Base-by-base conservation (phyloP, 1,284 basidiomycete genomes). In the Cryptococcus jaspeensis region DNA sequence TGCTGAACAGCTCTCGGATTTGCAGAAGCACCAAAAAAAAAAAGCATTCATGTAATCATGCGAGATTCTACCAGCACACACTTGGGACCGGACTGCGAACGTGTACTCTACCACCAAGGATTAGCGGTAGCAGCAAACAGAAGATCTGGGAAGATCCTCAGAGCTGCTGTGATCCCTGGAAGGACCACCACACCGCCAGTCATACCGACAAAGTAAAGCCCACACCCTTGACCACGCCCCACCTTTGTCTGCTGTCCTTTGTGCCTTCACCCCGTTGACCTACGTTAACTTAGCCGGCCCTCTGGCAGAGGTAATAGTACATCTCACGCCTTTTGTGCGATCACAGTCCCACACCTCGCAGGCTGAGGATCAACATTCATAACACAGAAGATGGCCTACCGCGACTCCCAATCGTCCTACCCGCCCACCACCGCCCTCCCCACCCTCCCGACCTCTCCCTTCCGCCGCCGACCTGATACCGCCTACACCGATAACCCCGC, bases 211-310 rank as follows among this genome's bases (percentile, higher is more conserved):
- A 32, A 32, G 28, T 32, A 32, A 9, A 5, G 9, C 9, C 28
- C 28, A 32, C 28, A 32, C 28, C 28, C 28, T 32, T 32, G 25
- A 44, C 25, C 12, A 25, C 42, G n/a, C 25, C 20, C 7, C 25
- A 46, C 44, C 44, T 46, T 46, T 46, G 44, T 46, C 35, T 22
- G 13, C 25, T 32, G 35, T 46, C 44, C 52, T 53, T 58, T 58
- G 52, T 58, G 51, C 13, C 38, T 45, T 18, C n/a, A 15, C 39
- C 36, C 48, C 25, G 23, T 23, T 11, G 20, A n/a, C 20, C 11
- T 20, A n/a, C 42, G 20, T 16, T 16, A 42, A 8, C 16, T 8
- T 7, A 8, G 41, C 18, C 25, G 44, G 22, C 15, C 23, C 43
- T 22, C 35, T 23, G 25, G 25, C 12, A 41, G 44, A 45, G 44